Evolutionary conservation across 169 alveolate genomes (phyloP), one percentile per base, ranked within the genome.

Genomic region (Plasmodium gaboni): DNA sequence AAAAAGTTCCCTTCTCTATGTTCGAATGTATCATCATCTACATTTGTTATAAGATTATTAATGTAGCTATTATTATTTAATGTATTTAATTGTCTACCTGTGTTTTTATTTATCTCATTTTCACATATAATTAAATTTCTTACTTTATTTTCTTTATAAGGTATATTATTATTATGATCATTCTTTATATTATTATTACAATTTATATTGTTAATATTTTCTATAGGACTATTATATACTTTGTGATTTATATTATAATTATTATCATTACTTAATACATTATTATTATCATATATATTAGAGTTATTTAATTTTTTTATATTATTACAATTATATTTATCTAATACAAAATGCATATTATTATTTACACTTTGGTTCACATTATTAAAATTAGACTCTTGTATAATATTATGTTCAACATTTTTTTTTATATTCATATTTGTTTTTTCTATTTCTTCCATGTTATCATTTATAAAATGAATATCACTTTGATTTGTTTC

Each of bases 1-100:
- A 83, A 83, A 71, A 83, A 83, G 44, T 83, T 83, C 4, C 91
- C 83, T 63, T 83, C 85, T 42, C 69, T 67, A 68, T 83, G 91
- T 15, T 68, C 55, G 53, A 55, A 83, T 26, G 91, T 67, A 26
- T 83, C 91, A 57, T 83, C 91, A 17, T 83, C 91, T 48, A 83
- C 91, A 68, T 83, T 55, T 28, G 91, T 83, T 53, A 83, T 83
- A 51, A 83, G 72, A 57, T 83, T 83, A 68, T 83, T 83, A 38
- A 83, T 83, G 53, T 83, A 83, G 48, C 91, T 83, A 46, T 83
- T 83, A 42, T 83, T 68, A 71, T 83, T 83, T 44, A 83, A 63
- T 26, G 91, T 67, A 17, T 83, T 83, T 68, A 68, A 50, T 26
- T 68, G 68, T 26, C 83, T 67, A 2, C 10, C 28, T 44, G 73